Conservation (phyloP, 2,329 filamentous ascomycete species). For the Didymella exigua region DNA sequence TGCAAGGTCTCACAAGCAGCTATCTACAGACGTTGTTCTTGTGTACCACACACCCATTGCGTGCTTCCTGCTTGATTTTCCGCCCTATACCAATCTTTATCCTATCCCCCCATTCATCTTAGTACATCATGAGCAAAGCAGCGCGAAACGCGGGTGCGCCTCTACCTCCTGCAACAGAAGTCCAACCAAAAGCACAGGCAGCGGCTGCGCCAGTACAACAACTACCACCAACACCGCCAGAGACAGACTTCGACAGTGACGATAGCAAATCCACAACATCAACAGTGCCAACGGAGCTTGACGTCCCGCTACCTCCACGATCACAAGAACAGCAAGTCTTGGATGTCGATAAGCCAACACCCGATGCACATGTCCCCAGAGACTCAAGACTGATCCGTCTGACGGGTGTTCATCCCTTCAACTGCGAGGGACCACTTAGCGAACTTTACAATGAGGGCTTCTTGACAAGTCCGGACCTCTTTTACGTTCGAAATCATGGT, state of each 20-base stretch:
- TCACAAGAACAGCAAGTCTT: constrained; percentile 67
- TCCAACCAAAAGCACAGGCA: constrained; percentile 25
- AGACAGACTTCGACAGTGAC: constrained; percentile 41
- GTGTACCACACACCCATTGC: neutral
- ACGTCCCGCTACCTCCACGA: constrained; percentile 72
- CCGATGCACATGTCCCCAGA: constrained; percentile 79
- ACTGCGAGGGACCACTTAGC: constrained; percentile 82
- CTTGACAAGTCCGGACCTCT: constrained; percentile 82
- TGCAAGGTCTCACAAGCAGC: neutral
- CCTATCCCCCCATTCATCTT: neutral
- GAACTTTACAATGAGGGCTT: constrained; percentile 82
- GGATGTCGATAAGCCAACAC: constrained; percentile 79
- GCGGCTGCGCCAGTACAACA: constrained; percentile 24
- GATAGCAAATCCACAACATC: constrained; percentile 31
- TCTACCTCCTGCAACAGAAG: constrained; percentile 21
- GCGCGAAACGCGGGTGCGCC: constrained; percentile 23
- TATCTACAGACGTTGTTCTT: neutral
- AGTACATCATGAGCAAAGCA: constrained; percentile 27
- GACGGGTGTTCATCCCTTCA: constrained; percentile 90
- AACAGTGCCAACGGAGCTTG: constrained; percentile 19
- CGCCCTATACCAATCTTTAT: constrained; percentile 6
- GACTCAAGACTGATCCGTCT: constrained; percentile 83
- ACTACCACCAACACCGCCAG: constrained; percentile 45
- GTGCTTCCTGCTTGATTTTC: neutral
- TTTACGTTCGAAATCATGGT: constrained; percentile 92